Evolutionary conservation across 2,329 filamentous ascomycete species (phyloP), one percentile per base, ranked within the genome.

Genomic region (Aspergillus caelatus): DNA sequence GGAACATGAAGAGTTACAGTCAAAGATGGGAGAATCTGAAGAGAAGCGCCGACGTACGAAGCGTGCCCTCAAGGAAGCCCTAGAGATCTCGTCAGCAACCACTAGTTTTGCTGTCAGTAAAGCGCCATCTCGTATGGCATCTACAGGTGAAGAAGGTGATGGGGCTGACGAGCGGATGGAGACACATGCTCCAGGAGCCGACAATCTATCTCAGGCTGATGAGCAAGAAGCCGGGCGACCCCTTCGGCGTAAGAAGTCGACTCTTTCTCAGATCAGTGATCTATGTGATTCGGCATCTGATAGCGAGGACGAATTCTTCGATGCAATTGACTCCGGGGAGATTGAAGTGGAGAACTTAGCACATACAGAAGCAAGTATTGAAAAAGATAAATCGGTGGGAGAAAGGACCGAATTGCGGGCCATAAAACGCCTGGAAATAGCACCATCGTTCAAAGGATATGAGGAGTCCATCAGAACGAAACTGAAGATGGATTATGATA

Each of bases 301-400:
- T 62, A 91, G 93, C 7, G 70, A 70, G 39, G 93, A 97, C 58
- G 94, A 98, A 75, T 99, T 99, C 77, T 99, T 98, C 71, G 95
- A 99, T 79, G 95, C 95, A 10, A 90, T 99, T 7, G 95, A 96
- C 77, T 92, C 94, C 48, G 95, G 95, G 16, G 91, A 95, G 72
- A 92, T 98, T 19, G 90, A 96, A 69, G 77, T 78, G 7, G 73
- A 78, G 58, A 88, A 96, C 8, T 82, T 90, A 5, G 88, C 89
- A 34, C 78, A 82, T 46, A 77, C 85, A 52, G 71, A 72, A n/a
- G 69, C 72, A 23, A 77, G 81, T 36, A 78, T 82, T 48, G 79
- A 83, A 46, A 81, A 83, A 52, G 82, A 84, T 57, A 78, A 83
- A 6, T 74, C 81, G n/a, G 76, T 70, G 11, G 74, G 75, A 62